Base-by-base conservation (phyloP, 345 rosid genomes). In the Psidium guajava region DNA sequence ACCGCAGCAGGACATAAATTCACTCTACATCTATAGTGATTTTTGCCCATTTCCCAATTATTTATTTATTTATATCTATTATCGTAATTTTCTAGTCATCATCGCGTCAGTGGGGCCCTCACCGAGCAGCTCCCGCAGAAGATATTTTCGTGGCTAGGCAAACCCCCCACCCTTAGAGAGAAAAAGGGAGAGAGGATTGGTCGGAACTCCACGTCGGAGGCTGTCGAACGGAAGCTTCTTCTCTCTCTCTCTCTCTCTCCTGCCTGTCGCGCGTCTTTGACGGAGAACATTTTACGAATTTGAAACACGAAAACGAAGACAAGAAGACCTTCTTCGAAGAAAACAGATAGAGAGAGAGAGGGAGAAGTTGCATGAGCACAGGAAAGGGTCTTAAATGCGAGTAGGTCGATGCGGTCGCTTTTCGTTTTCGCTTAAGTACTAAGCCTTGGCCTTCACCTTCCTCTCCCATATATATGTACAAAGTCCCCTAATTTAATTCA, bases 391-490 rank as follows among this genome's bases (percentile, higher is more conserved):
- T 32, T 84, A 82, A 87, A 87, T 87, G 86, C 53, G 89, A 73
- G 86, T 85, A 49, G 89, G 89, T 87, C 61, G 86, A 64, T 84
- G 80, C 44, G 61, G 52, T 53, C 57, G 36, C 61, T 36, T 28
- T 52, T 84, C 52, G 47, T 84, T 27, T 57, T 86, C 64, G 36
- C 88, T 55, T 54, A 55, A 2, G 77, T 36, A 18, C 25, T 32
- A 69, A 69, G 77, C 77, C 8, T 69, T 8, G 1, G 77, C 47
- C 12, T 61, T 61, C 11, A 3, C 75, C 21, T 7, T 64, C 75
- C 8, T 16, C 44, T 2, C 9, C 7, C n/a, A 14, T 27, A 16
- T 8, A 16, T 8, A 16, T 5, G 2, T 61, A 28, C n/a, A 58
- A 7, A 36, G 18, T 36, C 13, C 40, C 24, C 47, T 32, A 18